Conservation (phyloP, 140 eudicot genomes). For the Cichorium intybus region DNA sequence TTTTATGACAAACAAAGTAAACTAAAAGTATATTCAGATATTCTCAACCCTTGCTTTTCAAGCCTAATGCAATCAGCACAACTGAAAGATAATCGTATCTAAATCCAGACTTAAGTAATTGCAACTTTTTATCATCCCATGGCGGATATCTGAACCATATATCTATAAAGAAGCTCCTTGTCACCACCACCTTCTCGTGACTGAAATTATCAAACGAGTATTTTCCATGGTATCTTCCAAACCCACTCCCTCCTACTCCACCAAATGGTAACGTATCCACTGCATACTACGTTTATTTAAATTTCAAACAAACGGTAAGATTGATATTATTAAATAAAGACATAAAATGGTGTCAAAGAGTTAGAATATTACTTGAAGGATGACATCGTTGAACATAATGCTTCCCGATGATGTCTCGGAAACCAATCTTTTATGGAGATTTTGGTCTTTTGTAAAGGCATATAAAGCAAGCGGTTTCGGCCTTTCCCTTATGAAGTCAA, state of each 20-base stretch:
- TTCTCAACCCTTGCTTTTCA: slow-evolving; percentile 44
- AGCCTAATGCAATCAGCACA: slow-evolving; percentile 50
- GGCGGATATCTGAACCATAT: slow-evolving; percentile 93
- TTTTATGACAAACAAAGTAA: neutral
- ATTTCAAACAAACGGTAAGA: neutral
- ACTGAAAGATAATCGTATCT: slow-evolving; percentile 56
- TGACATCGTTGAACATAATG: slow-evolving; percentile 62
- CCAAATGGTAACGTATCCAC: slow-evolving; percentile 84
- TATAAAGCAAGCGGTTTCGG: slow-evolving; percentile 75
- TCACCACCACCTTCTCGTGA: slow-evolving; percentile 61
- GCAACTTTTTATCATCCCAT: slow-evolving; percentile 55
- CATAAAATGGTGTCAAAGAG: neutral
- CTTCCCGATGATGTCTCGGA: slow-evolving; percentile 77
- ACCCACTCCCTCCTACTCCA: slow-evolving; percentile 88
- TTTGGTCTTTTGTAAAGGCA: slow-evolving; percentile 58
- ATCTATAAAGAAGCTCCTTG: slow-evolving; percentile 49
- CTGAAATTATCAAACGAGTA: slow-evolving; percentile 73
- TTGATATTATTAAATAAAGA: neutral
- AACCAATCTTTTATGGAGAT: slow-evolving; percentile 41
- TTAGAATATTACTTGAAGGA: slow-evolving; percentile 56
- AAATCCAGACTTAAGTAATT: slow-evolving; percentile 51
- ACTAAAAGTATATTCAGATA: too few species aligned
- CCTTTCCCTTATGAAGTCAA: slow-evolving; percentile 54
- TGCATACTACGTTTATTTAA: slow-evolving; percentile 53
- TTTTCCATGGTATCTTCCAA: slow-evolving; percentile 86